A percentile compares a stretch with the other conserved stretches of the same genome.
Evolutionary conservation across 2,329 filamentous ascomycete genomes (phyloP).

Genomic region (Aaosphaeria pasadenensis): DNA sequence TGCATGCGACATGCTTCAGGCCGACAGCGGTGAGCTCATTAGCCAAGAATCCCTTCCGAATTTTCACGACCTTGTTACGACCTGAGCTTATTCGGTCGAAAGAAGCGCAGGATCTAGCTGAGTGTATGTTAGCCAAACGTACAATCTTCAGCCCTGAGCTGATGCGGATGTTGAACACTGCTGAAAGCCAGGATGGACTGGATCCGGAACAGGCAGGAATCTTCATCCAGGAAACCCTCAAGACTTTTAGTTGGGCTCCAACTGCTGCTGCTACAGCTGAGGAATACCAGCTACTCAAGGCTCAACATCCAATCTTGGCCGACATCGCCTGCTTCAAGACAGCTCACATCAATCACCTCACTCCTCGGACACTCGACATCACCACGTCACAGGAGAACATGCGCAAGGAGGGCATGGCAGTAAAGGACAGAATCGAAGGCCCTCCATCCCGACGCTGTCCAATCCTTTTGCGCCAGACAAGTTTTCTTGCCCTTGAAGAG

Average conservation of each 20-base stretch:
- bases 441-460: constrained; percentile 43
- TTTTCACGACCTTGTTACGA: constrained; percentile 43
- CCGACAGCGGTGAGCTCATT: constrained; percentile 37
- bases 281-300: constrained; percentile 43
- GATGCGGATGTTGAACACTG: not conserved
- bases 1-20: constrained; percentile 54
- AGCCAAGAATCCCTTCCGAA: constrained; percentile 44
- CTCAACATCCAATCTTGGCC: constrained; percentile 48
- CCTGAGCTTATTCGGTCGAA: constrained; percentile 40
- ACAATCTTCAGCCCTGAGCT: constrained; percentile 40
- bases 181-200: constrained; percentile 11
- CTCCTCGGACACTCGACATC: constrained; percentile 52
- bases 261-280: constrained; percentile 39
- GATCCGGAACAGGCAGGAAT: constrained; percentile 26
- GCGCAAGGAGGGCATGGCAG: constrained; percentile 39
- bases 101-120: constrained; percentile 29
- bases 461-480: constrained; percentile 53
- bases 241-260: constrained; percentile 50
- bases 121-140: constrained; percentile 34
- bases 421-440: constrained; percentile 52
- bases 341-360: constrained; percentile 55
- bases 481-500: constrained; percentile 53
- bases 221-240: constrained; percentile 45
- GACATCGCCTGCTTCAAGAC: constrained; percentile 45
- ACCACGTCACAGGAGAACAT: constrained; percentile 44